phyloP scores from a whole-genome alignment of 768 basidiomycete species.

The Leccinum rimulosum region DNA sequence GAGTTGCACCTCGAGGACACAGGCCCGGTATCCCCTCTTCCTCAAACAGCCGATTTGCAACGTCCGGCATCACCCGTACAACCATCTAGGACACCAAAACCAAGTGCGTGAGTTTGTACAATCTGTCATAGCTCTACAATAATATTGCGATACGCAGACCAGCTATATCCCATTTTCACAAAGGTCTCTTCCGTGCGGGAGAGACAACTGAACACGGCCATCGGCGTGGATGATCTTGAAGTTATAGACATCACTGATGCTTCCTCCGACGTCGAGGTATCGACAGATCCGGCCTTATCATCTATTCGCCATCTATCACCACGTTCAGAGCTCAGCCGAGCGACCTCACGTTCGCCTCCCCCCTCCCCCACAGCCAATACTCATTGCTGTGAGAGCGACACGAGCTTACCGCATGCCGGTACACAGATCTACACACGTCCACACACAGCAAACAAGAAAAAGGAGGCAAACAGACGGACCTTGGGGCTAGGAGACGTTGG shows the following conservation, averaged over 20 bases:
- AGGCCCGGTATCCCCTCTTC: neutral
- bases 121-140: neutral
- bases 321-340: constrained; percentile 7
- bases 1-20: neutral
- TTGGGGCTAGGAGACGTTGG: constrained; percentile 15
- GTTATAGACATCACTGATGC: constrained; percentile 19
- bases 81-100: constrained; percentile 4
- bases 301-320: constrained; percentile 10
- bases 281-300: constrained; percentile 11
- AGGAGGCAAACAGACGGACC: constrained; percentile 1
- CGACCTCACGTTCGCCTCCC: constrained; percentile 7
- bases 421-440: neutral
- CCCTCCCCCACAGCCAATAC: neutral
- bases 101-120: constrained; percentile 19
- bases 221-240: constrained; percentile 17
- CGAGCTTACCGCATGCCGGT: constrained; percentile 8
- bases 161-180: constrained; percentile 28
- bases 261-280: constrained; percentile 16
- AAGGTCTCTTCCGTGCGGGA: constrained; percentile 5
- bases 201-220: constrained; percentile 2
- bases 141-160: constrained; percentile 14
- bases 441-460: constrained; percentile 5
- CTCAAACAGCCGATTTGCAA: neutral
- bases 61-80: neutral
- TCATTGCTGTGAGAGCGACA: constrained; percentile 1